phyloP scores from a whole-genome alignment of 352 stramenopile species.

The Aphanomyces stellatus region DNA sequence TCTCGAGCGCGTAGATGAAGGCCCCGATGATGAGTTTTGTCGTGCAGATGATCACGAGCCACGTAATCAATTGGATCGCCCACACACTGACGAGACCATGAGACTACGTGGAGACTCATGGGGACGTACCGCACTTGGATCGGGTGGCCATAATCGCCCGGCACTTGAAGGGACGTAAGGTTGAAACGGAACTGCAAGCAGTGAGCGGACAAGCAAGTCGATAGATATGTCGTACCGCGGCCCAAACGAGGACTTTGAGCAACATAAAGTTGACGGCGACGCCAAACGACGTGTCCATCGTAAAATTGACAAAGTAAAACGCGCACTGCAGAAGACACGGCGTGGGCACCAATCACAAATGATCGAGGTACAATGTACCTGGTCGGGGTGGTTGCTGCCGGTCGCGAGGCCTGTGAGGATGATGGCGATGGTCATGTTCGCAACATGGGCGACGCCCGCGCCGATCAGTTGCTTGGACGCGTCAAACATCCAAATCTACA shows the following conservation, averaged over 20 bases:
- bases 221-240: conserved; percentile 32
- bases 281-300: conserved; percentile 75
- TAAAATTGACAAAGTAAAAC: conserved; percentile 87
- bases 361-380: background rate
- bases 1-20: conserved; percentile 61
- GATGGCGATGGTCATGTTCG: conserved; percentile 18
- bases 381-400: conserved; percentile 1
- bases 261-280: conserved; percentile 80
- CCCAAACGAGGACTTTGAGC: conserved; percentile 40
- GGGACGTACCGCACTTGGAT: conserved; percentile 32
- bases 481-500: conserved; percentile 21
- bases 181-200: conserved; percentile 25
- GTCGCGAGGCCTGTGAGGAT: background rate
- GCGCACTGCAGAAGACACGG: conserved; percentile 37
- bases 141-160: conserved; percentile 74
- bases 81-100: conserved; percentile 30
- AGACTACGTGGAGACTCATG: background rate
- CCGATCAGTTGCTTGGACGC: conserved; percentile 20
- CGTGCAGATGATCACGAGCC: conserved; percentile 70
- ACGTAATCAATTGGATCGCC: conserved; percentile 66
- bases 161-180: conserved; percentile 36
- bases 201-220: background rate
- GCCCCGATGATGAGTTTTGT: conserved; percentile 74
- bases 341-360: background rate
- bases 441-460: conserved; percentile 5